Conservation (phyloP, 345 rosid species). For the Firmiana major region DNA sequence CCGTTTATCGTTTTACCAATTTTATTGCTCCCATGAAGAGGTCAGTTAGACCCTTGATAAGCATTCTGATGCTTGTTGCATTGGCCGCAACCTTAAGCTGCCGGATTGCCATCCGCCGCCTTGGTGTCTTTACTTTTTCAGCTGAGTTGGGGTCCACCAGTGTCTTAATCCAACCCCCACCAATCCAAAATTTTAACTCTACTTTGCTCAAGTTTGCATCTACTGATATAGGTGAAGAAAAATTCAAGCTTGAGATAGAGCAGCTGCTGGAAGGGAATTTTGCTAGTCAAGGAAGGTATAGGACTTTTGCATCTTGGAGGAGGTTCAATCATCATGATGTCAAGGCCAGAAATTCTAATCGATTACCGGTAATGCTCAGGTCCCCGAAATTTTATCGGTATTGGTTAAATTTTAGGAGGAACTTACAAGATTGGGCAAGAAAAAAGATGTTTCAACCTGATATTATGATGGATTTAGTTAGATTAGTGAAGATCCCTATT, state of each 20-base stretch:
- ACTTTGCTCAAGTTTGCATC: conserved; percentile 69
- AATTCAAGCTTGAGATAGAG: conserved; percentile 53
- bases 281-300: conserved; percentile 40
- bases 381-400: conserved; percentile 60
- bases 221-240: conserved; percentile 54
- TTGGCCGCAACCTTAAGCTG: conserved; percentile 50
- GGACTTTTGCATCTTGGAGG: conserved; percentile 41
- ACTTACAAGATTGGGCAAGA: conserved; percentile 57
- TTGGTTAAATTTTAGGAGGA: conserved; percentile 68
- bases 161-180: conserved; percentile 15
- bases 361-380: conserved; percentile 35
- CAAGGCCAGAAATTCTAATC: conserved; percentile 26
- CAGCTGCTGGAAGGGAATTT: conserved; percentile 54
- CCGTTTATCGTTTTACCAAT: conserved; percentile 10
- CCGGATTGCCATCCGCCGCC: conserved; percentile 41
- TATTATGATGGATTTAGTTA: conserved; percentile 57
- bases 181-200: conserved; percentile 45
- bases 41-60: conserved; percentile 60
- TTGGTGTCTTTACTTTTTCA: conserved; percentile 19
- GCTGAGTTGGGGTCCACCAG: conserved; percentile 29
- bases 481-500: conserved; percentile 53
- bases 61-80: conserved; percentile 48
- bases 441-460: conserved; percentile 48
- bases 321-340: conserved; percentile 36
- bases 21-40: conserved; percentile 50